phyloP scores from a whole-genome alignment of 1,284 basidiomycete genomes.

The Malassezia brasiliensis region DNA sequence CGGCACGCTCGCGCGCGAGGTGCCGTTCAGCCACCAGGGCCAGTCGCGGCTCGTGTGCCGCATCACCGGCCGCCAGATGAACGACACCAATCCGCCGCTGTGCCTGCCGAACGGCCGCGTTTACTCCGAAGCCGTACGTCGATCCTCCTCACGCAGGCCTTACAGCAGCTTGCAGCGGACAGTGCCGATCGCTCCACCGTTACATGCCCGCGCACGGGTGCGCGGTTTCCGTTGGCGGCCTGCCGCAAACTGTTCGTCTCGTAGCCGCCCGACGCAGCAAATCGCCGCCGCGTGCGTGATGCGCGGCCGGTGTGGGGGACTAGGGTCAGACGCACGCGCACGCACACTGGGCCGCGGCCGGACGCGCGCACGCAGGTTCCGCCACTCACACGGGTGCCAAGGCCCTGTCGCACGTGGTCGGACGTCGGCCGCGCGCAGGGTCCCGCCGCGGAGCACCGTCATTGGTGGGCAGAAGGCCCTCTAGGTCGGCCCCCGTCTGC shows the following conservation, averaged over 20 bases:
- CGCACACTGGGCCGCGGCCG: too few species aligned
- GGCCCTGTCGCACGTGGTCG: too few species aligned
- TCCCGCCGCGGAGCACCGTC: too few species aligned
- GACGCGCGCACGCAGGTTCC: too few species aligned
- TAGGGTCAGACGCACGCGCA: too few species aligned
- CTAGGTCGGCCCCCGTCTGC: too few species aligned
- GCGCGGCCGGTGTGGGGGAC: too few species aligned
- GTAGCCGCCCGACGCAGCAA: neutral
- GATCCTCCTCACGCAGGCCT: slow-evolving; percentile 53
- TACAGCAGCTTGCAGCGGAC: slow-evolving; percentile 70
- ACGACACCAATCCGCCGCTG: slow-evolving; percentile 81
- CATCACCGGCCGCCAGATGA: slow-evolving; percentile 83
- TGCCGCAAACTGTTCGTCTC: slow-evolving; percentile 57
- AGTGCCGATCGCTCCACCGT: slow-evolving; percentile 59
- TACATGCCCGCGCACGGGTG: slow-evolving; percentile 67
- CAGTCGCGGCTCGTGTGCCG: slow-evolving; percentile 91
- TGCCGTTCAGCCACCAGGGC: slow-evolving; percentile 83
- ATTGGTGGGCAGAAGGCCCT: too few species aligned
- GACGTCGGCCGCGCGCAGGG: too few species aligned
- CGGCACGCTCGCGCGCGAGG: slow-evolving; percentile 65
- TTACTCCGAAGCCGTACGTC: slow-evolving; percentile 76
- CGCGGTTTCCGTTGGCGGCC: slow-evolving; percentile 58
- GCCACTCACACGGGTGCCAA: too few species aligned
- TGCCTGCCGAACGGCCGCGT: slow-evolving; percentile 85
- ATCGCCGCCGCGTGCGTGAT: too few species aligned